Conservation (phyloP, 139 green algal genomes). For the Tetradesmus obliquus region DNA sequence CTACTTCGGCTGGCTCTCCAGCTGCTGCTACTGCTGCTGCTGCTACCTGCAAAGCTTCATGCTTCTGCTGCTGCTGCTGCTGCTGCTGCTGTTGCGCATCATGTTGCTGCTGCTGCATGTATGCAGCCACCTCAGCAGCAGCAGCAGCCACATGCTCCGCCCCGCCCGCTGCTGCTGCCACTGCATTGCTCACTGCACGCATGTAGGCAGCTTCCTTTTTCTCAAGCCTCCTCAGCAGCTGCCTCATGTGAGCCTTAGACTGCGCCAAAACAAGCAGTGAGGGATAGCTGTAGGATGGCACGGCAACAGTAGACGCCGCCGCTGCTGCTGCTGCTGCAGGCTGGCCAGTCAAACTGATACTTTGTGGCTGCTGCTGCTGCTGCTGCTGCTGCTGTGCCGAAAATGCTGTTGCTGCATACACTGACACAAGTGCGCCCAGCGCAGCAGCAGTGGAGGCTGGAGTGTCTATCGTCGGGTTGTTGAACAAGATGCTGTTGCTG, state of each 20-base stretch:
- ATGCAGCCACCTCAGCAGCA: neutral
- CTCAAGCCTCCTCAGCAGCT: slow-evolving; percentile 6
- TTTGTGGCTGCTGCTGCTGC: neutral
- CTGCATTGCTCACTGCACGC: neutral
- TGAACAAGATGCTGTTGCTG: neutral
- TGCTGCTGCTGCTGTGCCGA: neutral
- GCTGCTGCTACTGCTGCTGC: neutral
- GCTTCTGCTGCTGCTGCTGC: neutral
- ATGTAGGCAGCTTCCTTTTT: neutral
- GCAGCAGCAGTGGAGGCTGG: neutral
- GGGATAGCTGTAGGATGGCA: neutral
- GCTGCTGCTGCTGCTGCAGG: neutral
- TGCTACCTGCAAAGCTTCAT: neutral
- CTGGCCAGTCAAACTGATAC: neutral
- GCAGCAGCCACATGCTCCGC: neutral
- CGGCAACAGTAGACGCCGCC: neutral
- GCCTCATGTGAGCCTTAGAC: neutral
- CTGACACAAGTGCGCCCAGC: neutral
- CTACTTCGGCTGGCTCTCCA: neutral
- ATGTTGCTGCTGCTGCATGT: slow-evolving; percentile 22
- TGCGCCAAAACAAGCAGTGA: neutral
- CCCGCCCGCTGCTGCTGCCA: neutral
- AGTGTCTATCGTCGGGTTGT: neutral
- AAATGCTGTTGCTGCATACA: slow-evolving; percentile 39
- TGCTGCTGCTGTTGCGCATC: neutral